Evolutionary conservation across 306 rosid species (phyloP).

Genomic region (Vicia villosa): DNA sequence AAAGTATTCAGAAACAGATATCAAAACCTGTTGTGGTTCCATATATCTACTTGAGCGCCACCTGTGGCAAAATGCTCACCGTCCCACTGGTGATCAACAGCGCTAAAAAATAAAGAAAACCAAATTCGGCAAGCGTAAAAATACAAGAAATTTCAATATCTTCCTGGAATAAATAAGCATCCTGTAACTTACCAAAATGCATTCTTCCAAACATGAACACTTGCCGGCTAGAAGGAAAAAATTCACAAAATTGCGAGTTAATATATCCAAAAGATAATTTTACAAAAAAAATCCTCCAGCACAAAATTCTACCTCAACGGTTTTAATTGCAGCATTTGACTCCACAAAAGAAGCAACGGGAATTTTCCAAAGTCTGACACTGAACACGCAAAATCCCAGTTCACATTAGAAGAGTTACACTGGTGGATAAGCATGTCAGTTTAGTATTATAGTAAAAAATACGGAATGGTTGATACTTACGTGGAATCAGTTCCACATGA

Average conservation of each 20-base stretch:
- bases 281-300: background rate
- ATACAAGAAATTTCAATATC: conserved; percentile 7
- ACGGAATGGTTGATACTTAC: conserved; percentile 50
- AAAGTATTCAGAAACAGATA: conserved; percentile 23
- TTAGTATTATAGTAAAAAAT: background rate
- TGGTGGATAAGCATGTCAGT: conserved; percentile 20
- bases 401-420: conserved; percentile 28
- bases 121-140: background rate
- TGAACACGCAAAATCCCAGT: conserved; percentile 40
- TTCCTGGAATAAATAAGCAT: conserved; percentile 29
- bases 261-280: background rate
- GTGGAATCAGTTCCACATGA: conserved; percentile 94
- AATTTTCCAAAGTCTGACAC: conserved; percentile 85
- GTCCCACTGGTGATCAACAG: conserved; percentile 91
- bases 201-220: conserved; percentile 70
- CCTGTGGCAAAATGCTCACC: conserved; percentile 88
- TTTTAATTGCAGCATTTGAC: conserved; percentile 42
- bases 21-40: conserved; percentile 88
- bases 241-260: conserved; percentile 29
- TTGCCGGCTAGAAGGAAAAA: conserved; percentile 58
- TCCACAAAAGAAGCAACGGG: conserved; percentile 57
- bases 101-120: conserved; percentile 52
- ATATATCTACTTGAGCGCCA: conserved; percentile 85
- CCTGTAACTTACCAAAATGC: conserved; percentile 75
- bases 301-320: conserved; percentile 55